A percentile compares a stretch with the other conserved stretches of the same genome.
phyloP scores from a whole-genome alignment of 495 filamentous ascomycete genomes.

The Poronia punctata region DNA sequence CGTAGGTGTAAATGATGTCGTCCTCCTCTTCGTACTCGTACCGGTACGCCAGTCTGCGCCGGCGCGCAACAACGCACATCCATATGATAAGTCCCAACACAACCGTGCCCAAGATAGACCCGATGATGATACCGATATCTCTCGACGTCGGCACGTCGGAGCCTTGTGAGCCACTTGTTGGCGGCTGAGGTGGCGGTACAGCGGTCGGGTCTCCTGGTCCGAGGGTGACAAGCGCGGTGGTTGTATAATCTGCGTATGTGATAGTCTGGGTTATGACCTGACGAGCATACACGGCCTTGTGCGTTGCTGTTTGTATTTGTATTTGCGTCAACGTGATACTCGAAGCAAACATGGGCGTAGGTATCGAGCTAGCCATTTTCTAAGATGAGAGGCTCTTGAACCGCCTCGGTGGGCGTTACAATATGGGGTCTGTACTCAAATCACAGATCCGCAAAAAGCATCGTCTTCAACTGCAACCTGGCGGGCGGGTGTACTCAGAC shows the following conservation, averaged over 20 bases:
- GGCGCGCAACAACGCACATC: slow-evolving; percentile 15
- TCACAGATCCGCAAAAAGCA: no score
- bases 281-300: slow-evolving; percentile 5
- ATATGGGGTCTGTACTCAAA: background rate
- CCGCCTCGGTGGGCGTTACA: background rate
- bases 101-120: slow-evolving; percentile 15
- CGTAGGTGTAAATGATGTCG: background rate
- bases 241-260: slow-evolving; percentile 19
- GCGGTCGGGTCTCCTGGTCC: slow-evolving; percentile 15
- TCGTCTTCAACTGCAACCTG: no score
- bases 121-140: slow-evolving; percentile 22
- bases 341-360: background rate
- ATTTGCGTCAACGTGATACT: background rate
- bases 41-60: slow-evolving; percentile 10
- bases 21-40: slow-evolving; percentile 9
- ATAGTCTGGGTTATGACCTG: slow-evolving; percentile 24
- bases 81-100: slow-evolving; percentile 20
- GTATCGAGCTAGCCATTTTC: background rate
- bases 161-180: slow-evolving; percentile 12
- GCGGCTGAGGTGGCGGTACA: slow-evolving; percentile 5
- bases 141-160: slow-evolving; percentile 12
- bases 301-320: no score
- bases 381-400: background rate
- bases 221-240: slow-evolving; percentile 22
- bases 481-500: no score